These are phyloP conservation scores for Blastobotrys capitulatus DNA, from an alignment of 1,139 yeast genomes.

Conservation along the genomic window DNA sequence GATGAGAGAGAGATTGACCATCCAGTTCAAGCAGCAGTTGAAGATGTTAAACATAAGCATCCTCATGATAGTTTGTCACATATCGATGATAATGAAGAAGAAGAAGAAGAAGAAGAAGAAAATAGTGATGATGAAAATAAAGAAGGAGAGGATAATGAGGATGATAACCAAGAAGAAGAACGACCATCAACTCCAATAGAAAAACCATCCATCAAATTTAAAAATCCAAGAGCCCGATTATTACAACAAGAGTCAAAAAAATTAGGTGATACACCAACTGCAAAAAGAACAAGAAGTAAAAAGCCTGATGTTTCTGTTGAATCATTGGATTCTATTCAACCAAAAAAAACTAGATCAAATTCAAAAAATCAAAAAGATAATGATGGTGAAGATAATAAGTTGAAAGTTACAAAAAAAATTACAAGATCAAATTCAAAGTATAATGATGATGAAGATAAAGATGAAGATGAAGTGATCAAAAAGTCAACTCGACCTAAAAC, in stretches of 20 bases:
- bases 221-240: not conserved
- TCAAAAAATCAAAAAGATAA: not conserved
- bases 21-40: not conserved
- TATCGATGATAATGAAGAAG: not conserved
- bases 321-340: not conserved
- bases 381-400: not conserved
- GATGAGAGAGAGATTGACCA: not conserved
- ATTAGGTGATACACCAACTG: slow-evolving; percentile 1
- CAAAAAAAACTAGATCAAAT: too few relatives aligned
- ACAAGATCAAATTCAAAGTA: too few relatives aligned
- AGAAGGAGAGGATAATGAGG: too few relatives aligned
- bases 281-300: slow-evolving; percentile 1
- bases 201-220: not conserved
- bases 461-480: too few relatives aligned
- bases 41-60: not conserved
- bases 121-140: too few relatives aligned
- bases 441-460: too few relatives aligned
- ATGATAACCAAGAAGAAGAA: too few relatives aligned
- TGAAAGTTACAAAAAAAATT: too few relatives aligned
- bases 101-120: too few relatives aligned
- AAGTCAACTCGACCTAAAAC: too few relatives aligned
- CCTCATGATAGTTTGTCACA: not conserved
- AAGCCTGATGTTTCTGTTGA: not conserved
- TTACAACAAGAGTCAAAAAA: not conserved
- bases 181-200: not conserved